phyloP scores from a whole-genome alignment of 257 asterid species.

The Mentha longifolia region DNA sequence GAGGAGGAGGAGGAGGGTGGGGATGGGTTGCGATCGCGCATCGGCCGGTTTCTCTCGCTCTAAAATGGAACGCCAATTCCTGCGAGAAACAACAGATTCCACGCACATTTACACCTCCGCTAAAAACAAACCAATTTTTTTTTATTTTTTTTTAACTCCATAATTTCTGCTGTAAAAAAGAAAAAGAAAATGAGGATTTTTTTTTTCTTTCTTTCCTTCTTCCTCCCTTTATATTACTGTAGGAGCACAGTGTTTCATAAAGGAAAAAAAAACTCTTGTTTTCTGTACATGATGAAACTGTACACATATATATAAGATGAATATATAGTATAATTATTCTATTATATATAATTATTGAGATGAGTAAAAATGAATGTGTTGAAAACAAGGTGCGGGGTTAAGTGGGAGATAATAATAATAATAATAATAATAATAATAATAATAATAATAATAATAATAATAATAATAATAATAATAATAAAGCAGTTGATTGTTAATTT shows the following conservation, averaged over 20 bases:
- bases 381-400: background rate
- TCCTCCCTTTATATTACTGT: background rate
- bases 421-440: background rate
- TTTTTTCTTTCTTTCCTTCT: background rate
- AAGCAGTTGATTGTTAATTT: background rate
- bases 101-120: slow-evolving; percentile 17
- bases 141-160: background rate
- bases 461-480: background rate
- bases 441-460: background rate
- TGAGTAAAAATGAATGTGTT: background rate
- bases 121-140: background rate
- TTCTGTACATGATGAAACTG: background rate
- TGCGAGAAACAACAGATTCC: slow-evolving; percentile 26
- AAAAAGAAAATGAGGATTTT: background rate
- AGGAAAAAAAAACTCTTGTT: background rate
- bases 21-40: slow-evolving; percentile 41
- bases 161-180: slow-evolving; percentile 19
- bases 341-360: background rate
- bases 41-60: slow-evolving; percentile 20
- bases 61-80: slow-evolving; percentile 19
- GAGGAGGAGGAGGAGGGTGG: slow-evolving; percentile 40
- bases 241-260: background rate
- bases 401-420: background rate
- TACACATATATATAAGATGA: background rate
- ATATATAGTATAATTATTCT: background rate